Conservation (phyloP, 2,329 filamentous ascomycete species). For the Aspergillus sp. region DNA sequence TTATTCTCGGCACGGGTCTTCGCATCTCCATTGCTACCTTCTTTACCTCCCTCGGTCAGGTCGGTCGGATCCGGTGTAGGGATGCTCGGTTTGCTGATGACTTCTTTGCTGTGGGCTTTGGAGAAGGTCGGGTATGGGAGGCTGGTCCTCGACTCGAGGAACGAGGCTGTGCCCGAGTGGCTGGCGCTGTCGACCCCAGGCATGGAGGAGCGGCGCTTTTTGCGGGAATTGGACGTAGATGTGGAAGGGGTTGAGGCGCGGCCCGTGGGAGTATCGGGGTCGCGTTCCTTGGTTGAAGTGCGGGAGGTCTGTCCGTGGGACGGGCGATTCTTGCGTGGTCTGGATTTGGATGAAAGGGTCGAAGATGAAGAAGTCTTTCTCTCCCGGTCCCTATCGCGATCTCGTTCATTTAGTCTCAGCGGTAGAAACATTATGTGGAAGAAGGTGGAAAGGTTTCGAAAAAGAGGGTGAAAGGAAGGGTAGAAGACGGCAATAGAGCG, state of each 20-base stretch:
- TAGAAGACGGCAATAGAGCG: conserved; percentile 20
- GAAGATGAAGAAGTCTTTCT: conserved; percentile 31
- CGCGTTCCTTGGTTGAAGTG: conserved; percentile 38
- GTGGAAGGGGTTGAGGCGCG: conserved; percentile 32
- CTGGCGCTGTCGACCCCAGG: conserved; percentile 49
- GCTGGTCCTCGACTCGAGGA: conserved; percentile 50
- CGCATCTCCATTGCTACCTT: conserved; percentile 36
- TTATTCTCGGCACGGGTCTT: conserved; percentile 30
- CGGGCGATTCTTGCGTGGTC: conserved; percentile 33
- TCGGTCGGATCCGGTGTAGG: conserved; percentile 75
- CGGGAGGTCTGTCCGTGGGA: conserved; percentile 35
- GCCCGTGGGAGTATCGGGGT: conserved; percentile 31
- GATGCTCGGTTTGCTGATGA: conserved; percentile 57
- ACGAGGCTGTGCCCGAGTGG: conserved; percentile 38
- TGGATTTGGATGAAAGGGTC: conserved; percentile 28
- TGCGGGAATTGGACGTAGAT: conserved; percentile 26
- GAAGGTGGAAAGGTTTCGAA: conserved; percentile 24
- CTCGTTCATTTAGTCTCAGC: conserved; percentile 40
- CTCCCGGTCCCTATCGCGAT: conserved; percentile 33
- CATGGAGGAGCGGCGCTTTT: conserved; percentile 52
- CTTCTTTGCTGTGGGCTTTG: conserved; percentile 90
- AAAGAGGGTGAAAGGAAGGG: conserved; percentile 28
- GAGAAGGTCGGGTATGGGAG: conserved; percentile 80
- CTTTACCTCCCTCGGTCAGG: conserved; percentile 54
- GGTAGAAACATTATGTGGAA: conserved; percentile 41